Conservation (phyloP, 169 alveolate genomes). For the Babesia ovis region DNA sequence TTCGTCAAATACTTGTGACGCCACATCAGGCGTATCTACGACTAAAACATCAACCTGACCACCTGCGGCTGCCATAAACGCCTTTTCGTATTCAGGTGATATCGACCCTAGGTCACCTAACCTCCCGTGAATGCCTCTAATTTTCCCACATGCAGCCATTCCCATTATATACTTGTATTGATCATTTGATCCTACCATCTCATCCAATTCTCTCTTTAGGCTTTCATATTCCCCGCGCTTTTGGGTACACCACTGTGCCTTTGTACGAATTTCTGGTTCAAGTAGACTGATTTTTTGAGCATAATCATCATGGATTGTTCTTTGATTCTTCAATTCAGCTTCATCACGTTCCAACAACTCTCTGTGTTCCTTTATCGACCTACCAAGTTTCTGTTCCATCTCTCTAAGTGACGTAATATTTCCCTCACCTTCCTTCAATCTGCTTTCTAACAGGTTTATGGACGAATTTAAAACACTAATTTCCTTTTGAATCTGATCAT, state of each 20-base stretch:
- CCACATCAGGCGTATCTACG: constrained; percentile 89
- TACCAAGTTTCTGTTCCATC: constrained; percentile 18
- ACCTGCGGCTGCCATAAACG: constrained; percentile 86
- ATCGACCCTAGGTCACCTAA: constrained; percentile 92
- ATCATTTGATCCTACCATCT: constrained; percentile 41
- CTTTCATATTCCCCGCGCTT: constrained; percentile 65
- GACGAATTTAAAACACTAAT: constrained; percentile 56
- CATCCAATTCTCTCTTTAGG: constrained; percentile 55
- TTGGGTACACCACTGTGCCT: constrained; percentile 16
- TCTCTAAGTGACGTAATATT: constrained; percentile 11
- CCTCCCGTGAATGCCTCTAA: constrained; percentile 87
- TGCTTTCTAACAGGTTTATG: constrained; percentile 63
- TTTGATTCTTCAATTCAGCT: constrained; percentile 19
- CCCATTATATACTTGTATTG: constrained; percentile 65
- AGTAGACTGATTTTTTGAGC: constrained; percentile 20
- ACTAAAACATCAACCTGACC: constrained; percentile 86
- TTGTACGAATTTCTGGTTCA: constrained; percentile 26
- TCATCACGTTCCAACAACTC: constrained; percentile 27
- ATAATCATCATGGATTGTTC: constrained; percentile 13
- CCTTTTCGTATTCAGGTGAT: constrained; percentile 85
- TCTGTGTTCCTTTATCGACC: constrained; percentile 53
- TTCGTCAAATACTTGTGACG: constrained; percentile 84
- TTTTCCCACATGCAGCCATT: constrained; percentile 51
- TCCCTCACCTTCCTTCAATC: constrained; percentile 14
- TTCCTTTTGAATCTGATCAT: constrained; percentile 59